Evolutionary conservation across 805 yeast genomes (phyloP), one percentile per base, ranked within the genome.

Genomic region (Yamadazyma ubonensis): DNA sequence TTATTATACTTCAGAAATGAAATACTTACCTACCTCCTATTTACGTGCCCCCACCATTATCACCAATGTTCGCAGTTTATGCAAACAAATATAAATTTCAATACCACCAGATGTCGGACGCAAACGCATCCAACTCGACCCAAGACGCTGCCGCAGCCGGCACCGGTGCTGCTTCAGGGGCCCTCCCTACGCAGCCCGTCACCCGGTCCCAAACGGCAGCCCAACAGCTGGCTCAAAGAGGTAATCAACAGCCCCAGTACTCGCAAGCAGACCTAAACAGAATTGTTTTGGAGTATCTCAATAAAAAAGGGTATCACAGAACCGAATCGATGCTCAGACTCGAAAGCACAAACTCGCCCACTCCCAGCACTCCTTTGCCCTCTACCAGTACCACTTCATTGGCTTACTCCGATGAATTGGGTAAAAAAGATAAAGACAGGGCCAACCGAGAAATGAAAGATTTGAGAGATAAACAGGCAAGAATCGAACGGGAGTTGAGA

Each of bases 311-410:
- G 2, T 93, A 88, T 56, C 90, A 86, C 51, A 80, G 83, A 50
- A 91, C 99, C 0, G 99, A 93, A 59, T 89, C 96, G 2, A 86
- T 90, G 83, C 73, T 93, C 36, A 77, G 99, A 46, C 79, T 89
- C 45, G 99, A 93, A 59, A 77, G 83, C 48, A 73, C 87, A 0
- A 80, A 83, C 43, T 73, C 75, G 5, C 75, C 79, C 1, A 68
- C 76, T 1, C 74, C 77, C 5, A 66, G 81, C 9, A 65, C 64
- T 2, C 70, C 79, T 1, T 67, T 78, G 11, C 70, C 70, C n/a
- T 66, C 62, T 9, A 74, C 85, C 1, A 59, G 73, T 3, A 73
- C 49, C 14, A 52, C 71, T 5, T 46, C 53, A 5, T 45, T 67
- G 38, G 64, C 68, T 2, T 58, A 52, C 19, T 67, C 73, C 1